Base-by-base conservation (phyloP, 1,139 yeast genomes). In the Yamadazyma friedrichii region DNA sequence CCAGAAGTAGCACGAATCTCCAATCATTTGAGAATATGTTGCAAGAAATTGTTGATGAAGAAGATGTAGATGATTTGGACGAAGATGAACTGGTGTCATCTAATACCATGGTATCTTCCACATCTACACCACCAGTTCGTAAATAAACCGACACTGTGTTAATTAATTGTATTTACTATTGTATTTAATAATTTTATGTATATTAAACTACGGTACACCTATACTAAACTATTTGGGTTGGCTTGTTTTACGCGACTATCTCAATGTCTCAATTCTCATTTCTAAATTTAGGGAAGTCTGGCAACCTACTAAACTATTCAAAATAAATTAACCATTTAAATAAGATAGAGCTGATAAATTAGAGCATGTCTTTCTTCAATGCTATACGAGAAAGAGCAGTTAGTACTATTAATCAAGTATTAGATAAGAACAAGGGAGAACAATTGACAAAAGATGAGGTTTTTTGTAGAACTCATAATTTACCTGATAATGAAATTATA, bases 401-500 rank as follows among this genome's bases (percentile, higher is more conserved):
- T 33, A 62, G 49, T 40, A 69, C 76, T 22, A 42, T 72, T 42
- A 65, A 59, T 44, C 77, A 64, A 49, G 76, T 72, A 8, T 51
- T 70, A 25, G 77, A 70, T 41, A 64, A 64, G 48, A 64, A 61
- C 41, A 59, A 62, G 31, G 55, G 59, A 35, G 55, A 43, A 32
- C 70, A 53, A 13, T 74, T 76, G 15, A 59, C 84, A 28, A 77
- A 77, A 47, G 94, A 86, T 54, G 93, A 88, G 62, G 59, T 73
- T 37, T 84, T 89, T 54, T 78, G 88, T 51, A 63, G 66, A 33
- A 82, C 80, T 43, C 84, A 78, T 65, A 74, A 74, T 24, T 68
- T 91, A 9, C 97, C 98, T 1, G 81, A 76, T 34, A 74, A 74
- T 1, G 96, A 93, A 56, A 61, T 70, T 2, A 71, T 88, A 11